Conservation (phyloP, 179 eudicot species). For the Gypsophila paniculata region DNA sequence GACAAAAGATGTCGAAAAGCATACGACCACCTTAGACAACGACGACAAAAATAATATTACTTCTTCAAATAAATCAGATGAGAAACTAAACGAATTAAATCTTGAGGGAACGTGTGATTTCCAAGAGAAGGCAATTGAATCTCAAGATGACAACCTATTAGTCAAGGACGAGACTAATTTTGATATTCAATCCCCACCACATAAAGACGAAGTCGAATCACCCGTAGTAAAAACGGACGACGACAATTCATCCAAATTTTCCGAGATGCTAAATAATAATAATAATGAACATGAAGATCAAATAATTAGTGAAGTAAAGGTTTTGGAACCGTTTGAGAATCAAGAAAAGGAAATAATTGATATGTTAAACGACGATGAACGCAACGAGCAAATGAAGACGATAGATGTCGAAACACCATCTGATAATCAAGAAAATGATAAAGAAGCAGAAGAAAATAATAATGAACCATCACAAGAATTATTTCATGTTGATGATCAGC, state of each 20-base stretch:
- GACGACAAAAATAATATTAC: not conserved
- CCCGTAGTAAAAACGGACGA: not conserved
- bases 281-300: not conserved
- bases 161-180: not conserved
- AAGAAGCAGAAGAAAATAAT: too few relatives aligned
- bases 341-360: not conserved
- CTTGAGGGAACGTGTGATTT: not conserved
- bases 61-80: not conserved
- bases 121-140: not conserved
- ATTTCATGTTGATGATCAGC: slow-evolving; percentile 15
- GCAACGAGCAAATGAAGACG: not conserved
- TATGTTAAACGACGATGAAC: not conserved
- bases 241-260: not conserved
- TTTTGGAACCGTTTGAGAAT: not conserved
- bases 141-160: slow-evolving; percentile 13
- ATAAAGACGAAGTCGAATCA: not conserved
- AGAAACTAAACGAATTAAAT: not conserved
- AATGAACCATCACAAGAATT: not conserved
- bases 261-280: not conserved
- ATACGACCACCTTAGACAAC: too few relatives aligned
- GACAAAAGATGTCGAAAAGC: not conserved
- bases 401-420: too few relatives aligned
- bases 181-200: slow-evolving; percentile 3
- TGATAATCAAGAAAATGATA: not conserved
- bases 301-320: not conserved